Conservation (phyloP, 2,329 filamentous ascomycete species). For the Epichloe gansuensis region DNA sequence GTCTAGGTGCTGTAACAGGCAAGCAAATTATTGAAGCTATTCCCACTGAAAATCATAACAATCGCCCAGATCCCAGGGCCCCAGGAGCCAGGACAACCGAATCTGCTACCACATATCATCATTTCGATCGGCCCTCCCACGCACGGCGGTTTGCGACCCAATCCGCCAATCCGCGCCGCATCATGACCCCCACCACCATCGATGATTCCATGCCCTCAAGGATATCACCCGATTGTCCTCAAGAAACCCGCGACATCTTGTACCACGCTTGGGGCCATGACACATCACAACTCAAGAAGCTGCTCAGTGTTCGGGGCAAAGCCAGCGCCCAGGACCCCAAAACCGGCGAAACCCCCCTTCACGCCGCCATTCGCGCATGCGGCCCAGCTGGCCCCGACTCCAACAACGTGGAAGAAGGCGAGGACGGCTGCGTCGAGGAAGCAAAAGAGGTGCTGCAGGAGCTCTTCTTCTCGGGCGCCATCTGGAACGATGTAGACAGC, state of each 20-base stretch:
- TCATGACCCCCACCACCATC: conserved; percentile 15
- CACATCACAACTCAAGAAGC: conserved; percentile 49
- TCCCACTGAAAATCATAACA: too few species aligned
- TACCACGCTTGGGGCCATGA: conserved; percentile 47
- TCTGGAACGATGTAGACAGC: conserved; percentile 90
- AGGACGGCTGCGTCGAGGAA: conserved; percentile 37
- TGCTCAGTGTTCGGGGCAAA: conserved; percentile 50
- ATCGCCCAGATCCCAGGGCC: too few species aligned
- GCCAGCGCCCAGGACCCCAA: conserved; percentile 71
- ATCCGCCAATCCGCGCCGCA: neutral
- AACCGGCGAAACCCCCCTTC: conserved; percentile 77
- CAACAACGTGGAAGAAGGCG: conserved; percentile 18
- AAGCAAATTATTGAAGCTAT: neutral
- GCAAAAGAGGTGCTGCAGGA: conserved; percentile 58
- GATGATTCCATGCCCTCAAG: conserved; percentile 40
- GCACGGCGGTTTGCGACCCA: neutral
- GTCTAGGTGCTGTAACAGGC: neutral
- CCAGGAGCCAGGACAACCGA: too few species aligned
- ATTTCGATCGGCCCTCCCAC: neutral
- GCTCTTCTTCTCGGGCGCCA: conserved; percentile 76
- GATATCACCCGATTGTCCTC: conserved; percentile 40
- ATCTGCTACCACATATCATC: too few species aligned
- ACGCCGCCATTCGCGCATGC: conserved; percentile 76
- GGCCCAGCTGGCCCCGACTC: conserved; percentile 25
- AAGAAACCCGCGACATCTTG: conserved; percentile 37